Conservation (phyloP, 768 basidiomycete species). For the Paxillus involutus region DNA sequence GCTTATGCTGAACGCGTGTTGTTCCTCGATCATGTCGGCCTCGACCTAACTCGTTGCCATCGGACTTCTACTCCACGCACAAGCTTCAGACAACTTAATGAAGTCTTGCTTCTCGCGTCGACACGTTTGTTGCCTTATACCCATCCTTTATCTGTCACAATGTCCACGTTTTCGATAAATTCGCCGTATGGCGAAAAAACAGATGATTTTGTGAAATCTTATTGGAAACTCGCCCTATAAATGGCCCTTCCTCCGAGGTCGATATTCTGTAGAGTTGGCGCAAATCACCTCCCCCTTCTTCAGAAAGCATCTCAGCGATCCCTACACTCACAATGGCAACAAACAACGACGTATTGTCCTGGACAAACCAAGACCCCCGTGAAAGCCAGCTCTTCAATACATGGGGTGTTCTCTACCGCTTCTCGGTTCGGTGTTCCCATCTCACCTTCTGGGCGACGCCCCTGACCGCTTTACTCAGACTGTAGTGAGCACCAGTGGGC, state of each 20-base stretch:
- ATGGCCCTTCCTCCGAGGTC: conserved; percentile 31
- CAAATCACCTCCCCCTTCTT: conserved; percentile 31
- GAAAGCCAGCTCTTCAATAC: conserved; percentile 82
- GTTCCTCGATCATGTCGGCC: conserved; percentile 66
- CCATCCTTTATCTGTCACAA: conserved; percentile 71
- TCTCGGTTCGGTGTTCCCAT: conserved; percentile 51
- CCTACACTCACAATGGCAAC: conserved; percentile 45
- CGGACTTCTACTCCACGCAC: conserved; percentile 74
- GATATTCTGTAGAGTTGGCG: conserved; percentile 21
- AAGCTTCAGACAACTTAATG: conserved; percentile 54
- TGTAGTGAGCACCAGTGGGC: conserved; percentile 56
- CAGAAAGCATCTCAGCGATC: conserved; percentile 31
- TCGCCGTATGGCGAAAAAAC: conserved; percentile 52
- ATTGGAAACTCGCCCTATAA: conserved; percentile 53
- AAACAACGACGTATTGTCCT: conserved; percentile 73
- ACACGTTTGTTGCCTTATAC: conserved; percentile 71
- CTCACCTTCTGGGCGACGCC: conserved; percentile 14
- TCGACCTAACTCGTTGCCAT: conserved; percentile 50
- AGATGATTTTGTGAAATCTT: conserved; percentile 46
- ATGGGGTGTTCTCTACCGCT: conserved; percentile 80
- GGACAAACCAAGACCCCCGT: conserved; percentile 86
- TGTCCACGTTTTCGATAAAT: conserved; percentile 75
- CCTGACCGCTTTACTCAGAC: conserved; percentile 50
- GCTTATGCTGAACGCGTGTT: conserved; percentile 62
- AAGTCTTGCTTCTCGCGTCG: conserved; percentile 62